Conservation (phyloP, 352 stramenopile genomes). For the Globisporangium irregulare region DNA sequence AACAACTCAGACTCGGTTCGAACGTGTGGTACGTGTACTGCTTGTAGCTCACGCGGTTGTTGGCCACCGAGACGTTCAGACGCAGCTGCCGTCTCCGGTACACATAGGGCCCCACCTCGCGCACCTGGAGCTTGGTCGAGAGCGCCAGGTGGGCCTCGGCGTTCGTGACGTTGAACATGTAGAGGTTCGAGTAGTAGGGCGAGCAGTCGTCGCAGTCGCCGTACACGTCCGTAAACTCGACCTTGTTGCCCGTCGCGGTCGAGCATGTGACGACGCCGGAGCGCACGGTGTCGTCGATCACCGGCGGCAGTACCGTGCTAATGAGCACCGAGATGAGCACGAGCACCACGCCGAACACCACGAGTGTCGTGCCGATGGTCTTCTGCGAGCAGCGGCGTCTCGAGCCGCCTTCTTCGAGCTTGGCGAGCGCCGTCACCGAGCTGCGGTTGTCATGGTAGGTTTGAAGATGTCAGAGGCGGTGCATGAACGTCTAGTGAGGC, state of each 20-base stretch:
- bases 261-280: slow-evolving; percentile 40
- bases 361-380: slow-evolving; percentile 33
- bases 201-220: slow-evolving; percentile 75
- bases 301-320: slow-evolving; percentile 44
- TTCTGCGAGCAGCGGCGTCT: slow-evolving; percentile 35
- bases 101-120: slow-evolving; percentile 67
- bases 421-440: slow-evolving; percentile 15
- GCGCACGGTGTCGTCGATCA: slow-evolving; percentile 48
- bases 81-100: slow-evolving; percentile 65
- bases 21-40: slow-evolving; percentile 78
- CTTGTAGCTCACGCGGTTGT: slow-evolving; percentile 67
- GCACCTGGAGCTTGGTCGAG: slow-evolving; percentile 52
- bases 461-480: background rate
- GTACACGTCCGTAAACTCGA: slow-evolving; percentile 51
- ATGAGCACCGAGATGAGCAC: slow-evolving; percentile 49
- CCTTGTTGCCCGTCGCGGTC: slow-evolving; percentile 32
- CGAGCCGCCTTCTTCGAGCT: slow-evolving; percentile 17
- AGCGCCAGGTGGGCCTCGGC: slow-evolving; percentile 50
- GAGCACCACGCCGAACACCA: slow-evolving; percentile 28
- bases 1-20: slow-evolving; percentile 41
- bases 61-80: slow-evolving; percentile 54
- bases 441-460: background rate
- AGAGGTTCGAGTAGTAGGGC: slow-evolving; percentile 66
- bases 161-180: slow-evolving; percentile 80
- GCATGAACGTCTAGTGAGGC: background rate